Conservation (phyloP, 2,329 filamentous ascomycete species). For the Apiospora sp. region DNA sequence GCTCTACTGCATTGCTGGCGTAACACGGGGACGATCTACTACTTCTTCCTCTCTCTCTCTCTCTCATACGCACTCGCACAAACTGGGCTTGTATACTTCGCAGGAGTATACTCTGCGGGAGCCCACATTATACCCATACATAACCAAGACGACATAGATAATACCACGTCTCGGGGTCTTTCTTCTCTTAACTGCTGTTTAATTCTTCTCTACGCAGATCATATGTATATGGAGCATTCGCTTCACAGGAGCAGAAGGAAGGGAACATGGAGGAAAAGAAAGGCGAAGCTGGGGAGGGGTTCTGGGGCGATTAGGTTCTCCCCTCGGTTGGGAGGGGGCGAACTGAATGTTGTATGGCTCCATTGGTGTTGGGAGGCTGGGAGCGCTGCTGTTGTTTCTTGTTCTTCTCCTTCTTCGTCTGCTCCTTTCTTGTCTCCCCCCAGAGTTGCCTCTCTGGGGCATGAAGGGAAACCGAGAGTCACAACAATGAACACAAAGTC, state of each 20-base stretch:
- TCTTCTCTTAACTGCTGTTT: not conserved
- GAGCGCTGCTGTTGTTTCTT: not conserved
- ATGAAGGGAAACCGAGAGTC: not conserved
- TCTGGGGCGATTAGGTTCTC: not conserved
- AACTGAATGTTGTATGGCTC: not conserved
- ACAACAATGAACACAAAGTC: not conserved
- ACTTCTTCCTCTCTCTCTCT: not conserved
- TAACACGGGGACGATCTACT: not conserved
- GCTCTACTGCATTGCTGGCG: slow-evolving; percentile 15
- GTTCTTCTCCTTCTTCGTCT: not conserved
- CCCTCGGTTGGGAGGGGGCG: not conserved
- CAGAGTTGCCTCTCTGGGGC: not conserved
- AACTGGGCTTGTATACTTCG: not conserved
- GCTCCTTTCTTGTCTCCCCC: not conserved
- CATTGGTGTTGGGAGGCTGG: not conserved
- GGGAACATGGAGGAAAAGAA: no score
- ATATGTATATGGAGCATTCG: not conserved
- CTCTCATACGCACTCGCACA: not conserved
- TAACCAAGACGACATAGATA: not conserved
- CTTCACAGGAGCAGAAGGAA: not conserved
- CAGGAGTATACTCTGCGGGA: not conserved
- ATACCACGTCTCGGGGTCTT: not conserved
- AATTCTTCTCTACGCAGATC: not conserved
- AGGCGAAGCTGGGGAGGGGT: not conserved
- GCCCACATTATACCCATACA: slow-evolving; percentile 13